These are phyloP conservation scores for Chimonanthus praecox DNA, from an alignment of 164 flowering plant species.

Conservation along the genomic window DNA sequence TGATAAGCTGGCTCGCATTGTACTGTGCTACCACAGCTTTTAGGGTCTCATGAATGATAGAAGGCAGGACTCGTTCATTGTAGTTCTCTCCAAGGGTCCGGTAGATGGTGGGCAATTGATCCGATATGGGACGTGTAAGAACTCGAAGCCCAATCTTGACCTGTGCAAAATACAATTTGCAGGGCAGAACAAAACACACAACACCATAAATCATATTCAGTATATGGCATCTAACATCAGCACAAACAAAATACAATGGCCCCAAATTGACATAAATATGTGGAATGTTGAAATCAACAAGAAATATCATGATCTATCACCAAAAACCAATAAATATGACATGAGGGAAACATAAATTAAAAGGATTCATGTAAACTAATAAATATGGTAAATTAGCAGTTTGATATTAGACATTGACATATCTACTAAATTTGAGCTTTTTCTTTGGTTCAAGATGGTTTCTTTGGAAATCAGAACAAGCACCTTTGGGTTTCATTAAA, in stretches of 20 bases:
- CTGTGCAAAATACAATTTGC: constrained; percentile 4
- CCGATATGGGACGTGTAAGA: constrained; percentile 31
- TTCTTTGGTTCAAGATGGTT: no score
- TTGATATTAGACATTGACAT: no score
- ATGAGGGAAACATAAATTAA: background rate
- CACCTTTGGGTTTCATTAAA: no score
- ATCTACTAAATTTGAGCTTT: no score
- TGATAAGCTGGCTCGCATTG: constrained; percentile 42
- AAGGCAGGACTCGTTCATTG: constrained; percentile 45
- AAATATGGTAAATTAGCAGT: no score
- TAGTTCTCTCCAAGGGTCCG: constrained; percentile 38
- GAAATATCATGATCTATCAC: background rate
- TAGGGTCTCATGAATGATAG: constrained; percentile 40
- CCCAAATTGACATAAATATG: background rate
- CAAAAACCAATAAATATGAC: background rate
- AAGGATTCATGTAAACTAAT: no score
- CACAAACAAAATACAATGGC: background rate
- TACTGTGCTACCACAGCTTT: constrained; percentile 48
- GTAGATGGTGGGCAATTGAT: constrained; percentile 35
- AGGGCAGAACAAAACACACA: background rate
- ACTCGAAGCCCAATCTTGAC: constrained; percentile 37
- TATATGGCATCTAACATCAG: background rate
- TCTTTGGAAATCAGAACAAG: no score
- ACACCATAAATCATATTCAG: background rate
- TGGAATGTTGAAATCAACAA: background rate